phyloP scores from a whole-genome alignment of 2,329 filamentous ascomycete species.

The Pseudocercospora musae region DNA sequence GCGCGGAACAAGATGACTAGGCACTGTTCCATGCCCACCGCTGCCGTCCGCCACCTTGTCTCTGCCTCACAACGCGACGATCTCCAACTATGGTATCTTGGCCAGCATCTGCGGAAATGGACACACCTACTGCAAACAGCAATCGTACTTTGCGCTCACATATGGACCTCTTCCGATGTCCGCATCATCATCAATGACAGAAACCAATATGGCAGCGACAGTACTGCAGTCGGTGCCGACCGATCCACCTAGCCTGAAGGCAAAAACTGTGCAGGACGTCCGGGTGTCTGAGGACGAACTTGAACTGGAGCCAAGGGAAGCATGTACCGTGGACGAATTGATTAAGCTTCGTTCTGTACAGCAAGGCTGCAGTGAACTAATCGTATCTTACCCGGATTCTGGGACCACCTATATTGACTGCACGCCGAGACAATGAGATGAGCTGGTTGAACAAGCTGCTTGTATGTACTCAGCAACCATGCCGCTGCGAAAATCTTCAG shows the following conservation, averaged over 20 bases:
- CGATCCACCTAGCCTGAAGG: background rate
- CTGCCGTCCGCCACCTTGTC: background rate
- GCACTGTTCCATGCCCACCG: background rate
- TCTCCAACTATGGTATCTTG: background rate
- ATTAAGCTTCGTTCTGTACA: constrained; percentile 18
- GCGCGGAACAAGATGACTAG: background rate
- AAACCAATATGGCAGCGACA: background rate
- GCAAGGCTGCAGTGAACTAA: constrained; percentile 16
- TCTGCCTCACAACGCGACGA: background rate
- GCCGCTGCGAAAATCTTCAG: constrained; percentile 16
- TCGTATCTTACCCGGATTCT: constrained; percentile 23
- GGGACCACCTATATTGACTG: constrained; percentile 25
- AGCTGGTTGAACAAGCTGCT: constrained; percentile 21
- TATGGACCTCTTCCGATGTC: background rate
- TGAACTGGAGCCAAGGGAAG: constrained; percentile 10
- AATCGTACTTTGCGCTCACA: background rate
- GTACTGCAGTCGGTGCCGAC: background rate
- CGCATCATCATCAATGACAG: background rate
- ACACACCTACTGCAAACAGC: background rate
- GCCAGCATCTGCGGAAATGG: background rate
- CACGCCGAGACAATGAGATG: constrained; percentile 20
- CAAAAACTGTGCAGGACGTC: background rate
- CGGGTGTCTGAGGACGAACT: constrained; percentile 4
- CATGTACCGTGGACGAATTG: constrained; percentile 23
- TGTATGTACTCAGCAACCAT: constrained; percentile 17